Conservation (phyloP, 1,284 basidiomycete genomes). For the Ceratobasidium sp. region DNA sequence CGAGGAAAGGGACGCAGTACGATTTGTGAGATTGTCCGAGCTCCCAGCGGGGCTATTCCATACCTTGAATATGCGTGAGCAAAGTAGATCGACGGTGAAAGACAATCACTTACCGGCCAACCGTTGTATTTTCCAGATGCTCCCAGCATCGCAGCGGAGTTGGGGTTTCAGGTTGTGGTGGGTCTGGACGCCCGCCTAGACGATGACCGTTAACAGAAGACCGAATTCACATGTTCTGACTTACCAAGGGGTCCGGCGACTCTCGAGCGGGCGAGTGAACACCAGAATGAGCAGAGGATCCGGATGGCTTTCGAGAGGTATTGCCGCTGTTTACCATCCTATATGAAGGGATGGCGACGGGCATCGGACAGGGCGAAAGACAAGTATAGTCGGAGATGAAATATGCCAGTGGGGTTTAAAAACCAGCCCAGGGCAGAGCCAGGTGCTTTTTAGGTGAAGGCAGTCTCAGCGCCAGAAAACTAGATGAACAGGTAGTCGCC, state of each 20-base stretch:
- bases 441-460: conserved; percentile 23
- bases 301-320: conserved; percentile 68
- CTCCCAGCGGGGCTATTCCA: conserved; percentile 61
- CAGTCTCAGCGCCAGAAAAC: too few relatives aligned
- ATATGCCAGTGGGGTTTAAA: conserved; percentile 24
- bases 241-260: conserved; percentile 29
- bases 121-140: conserved; percentile 52
- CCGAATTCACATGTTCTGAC: neutral
- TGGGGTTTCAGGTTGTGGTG: conserved; percentile 27
- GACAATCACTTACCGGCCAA: conserved; percentile 66
- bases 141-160: conserved; percentile 30
- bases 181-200: conserved; percentile 16
- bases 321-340: conserved; percentile 62
- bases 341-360: conserved; percentile 37
- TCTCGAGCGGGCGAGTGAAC: conserved; percentile 61
- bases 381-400: conserved; percentile 24
- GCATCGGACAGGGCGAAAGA: conserved; percentile 35
- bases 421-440: neutral
- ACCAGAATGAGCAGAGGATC: conserved; percentile 66
- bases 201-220: neutral
- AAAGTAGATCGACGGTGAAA: conserved; percentile 28
- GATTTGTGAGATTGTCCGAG: conserved; percentile 51
- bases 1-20: conserved; percentile 69
- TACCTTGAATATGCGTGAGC: conserved; percentile 53
- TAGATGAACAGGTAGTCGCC: too few relatives aligned